Evolutionary conservation across 495 filamentous ascomycete genomes (phyloP).

Genomic region (Talaromyces borbonicus): DNA sequence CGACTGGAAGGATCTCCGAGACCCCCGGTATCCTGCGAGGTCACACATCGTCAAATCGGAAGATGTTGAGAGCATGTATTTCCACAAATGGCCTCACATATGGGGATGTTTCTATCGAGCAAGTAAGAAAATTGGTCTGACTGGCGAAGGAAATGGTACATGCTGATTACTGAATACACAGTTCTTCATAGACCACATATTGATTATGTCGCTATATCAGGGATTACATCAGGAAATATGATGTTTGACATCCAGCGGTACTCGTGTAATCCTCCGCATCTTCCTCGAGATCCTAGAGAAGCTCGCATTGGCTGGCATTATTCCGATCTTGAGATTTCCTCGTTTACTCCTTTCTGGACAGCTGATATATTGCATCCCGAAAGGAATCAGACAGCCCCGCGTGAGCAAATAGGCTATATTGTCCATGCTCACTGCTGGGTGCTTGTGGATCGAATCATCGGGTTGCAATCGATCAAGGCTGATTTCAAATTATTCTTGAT

Average conservation of each 20-base stretch:
- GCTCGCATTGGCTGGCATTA: not conserved
- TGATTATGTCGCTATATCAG: constrained; percentile 1
- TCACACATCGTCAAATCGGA: constrained; percentile 5
- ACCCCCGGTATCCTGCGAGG: not conserved
- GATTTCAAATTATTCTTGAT: constrained; percentile 1
- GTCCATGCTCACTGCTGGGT: constrained; percentile 5
- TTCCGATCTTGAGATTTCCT: not conserved
- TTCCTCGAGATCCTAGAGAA: not conserved
- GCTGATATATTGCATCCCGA: not conserved
- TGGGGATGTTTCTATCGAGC: constrained; percentile 4
- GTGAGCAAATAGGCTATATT: constrained; percentile 2
- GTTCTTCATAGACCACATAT: constrained; percentile 5
- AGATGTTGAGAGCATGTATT: constrained; percentile 5
- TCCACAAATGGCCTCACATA: not conserved
- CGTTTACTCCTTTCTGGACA: not conserved
- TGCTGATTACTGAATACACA: not conserved
- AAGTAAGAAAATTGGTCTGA: not conserved
- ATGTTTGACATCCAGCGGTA: not conserved
- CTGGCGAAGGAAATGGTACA: not conserved
- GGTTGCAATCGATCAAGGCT: not conserved
- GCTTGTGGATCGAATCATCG: constrained; percentile 4
- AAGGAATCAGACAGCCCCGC: not conserved
- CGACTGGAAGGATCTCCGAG: constrained; percentile 1
- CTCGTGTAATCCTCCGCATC: not conserved
- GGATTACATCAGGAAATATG: not conserved